Evolutionary conservation across 495 filamentous ascomycete genomes (phyloP).

Genomic region (Hypoxylon crocopeplum): DNA sequence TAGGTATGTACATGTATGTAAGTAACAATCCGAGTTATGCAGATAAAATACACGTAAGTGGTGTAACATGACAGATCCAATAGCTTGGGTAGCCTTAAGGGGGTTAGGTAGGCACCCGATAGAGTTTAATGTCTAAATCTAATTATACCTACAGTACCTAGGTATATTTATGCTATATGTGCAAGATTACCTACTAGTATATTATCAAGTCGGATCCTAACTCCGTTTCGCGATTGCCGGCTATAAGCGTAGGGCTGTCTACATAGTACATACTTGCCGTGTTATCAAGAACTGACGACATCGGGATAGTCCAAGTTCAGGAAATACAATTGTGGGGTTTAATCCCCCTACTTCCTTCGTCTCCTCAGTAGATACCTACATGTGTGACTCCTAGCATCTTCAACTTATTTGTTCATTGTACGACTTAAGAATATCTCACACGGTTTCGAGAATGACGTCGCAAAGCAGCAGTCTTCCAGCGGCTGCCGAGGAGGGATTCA

Average conservation of each 20-base stretch:
- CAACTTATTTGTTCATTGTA: background rate
- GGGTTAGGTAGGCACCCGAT: background rate
- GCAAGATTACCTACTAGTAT: too few species aligned
- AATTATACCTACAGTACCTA: too few species aligned
- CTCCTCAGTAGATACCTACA: background rate
- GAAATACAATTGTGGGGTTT: slow-evolving; percentile 5
- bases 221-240: too few species aligned
- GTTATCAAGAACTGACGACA: slow-evolving; percentile 22
- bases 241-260: slow-evolving; percentile 1
- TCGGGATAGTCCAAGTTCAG: background rate
- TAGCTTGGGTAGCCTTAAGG: background rate
- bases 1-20: too few species aligned
- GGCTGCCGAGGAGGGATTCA: slow-evolving; percentile 57
- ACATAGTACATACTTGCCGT: background rate
- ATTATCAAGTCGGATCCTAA: too few species aligned
- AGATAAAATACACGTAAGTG: background rate
- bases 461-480: slow-evolving; percentile 34
- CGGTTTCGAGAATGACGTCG: slow-evolving; percentile 23
- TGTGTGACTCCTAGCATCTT: background rate
- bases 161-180: background rate
- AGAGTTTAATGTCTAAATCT: too few species aligned
- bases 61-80: background rate
- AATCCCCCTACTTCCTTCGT: background rate
- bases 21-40: background rate
- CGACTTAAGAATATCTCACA: background rate